Percentiles rank a stretch among this genome's conserved stretches.
Evolutionary conservation across 2,329 filamentous ascomycete genomes (phyloP).

Genomic region (Colletotrichum sp.): DNA sequence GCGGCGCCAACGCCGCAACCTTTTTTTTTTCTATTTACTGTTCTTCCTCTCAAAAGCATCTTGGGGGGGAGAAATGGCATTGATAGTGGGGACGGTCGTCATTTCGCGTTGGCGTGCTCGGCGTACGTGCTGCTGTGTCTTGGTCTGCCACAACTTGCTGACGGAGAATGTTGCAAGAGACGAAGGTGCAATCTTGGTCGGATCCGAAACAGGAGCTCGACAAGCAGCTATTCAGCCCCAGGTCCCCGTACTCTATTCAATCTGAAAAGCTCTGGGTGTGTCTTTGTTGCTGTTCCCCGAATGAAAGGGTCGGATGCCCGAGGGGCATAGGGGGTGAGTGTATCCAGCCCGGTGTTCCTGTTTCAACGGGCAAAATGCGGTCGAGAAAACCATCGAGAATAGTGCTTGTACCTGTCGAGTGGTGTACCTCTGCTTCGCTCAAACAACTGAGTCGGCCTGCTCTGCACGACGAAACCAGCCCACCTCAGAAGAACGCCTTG

Average conservation of each 20-base stretch:
- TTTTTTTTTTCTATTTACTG: not conserved
- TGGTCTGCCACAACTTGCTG: not conserved
- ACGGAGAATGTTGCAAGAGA: not conserved
- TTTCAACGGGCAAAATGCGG: slow-evolving; percentile 10
- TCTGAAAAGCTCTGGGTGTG: slow-evolving; percentile 14
- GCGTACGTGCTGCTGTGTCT: not conserved
- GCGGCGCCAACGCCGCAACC: not conserved
- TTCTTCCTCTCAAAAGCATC: not conserved
- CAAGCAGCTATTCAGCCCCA: not conserved
- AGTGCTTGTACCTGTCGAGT: not conserved
- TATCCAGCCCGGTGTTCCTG: slow-evolving; percentile 7
- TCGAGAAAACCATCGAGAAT: not conserved
- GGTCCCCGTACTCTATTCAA: not conserved
- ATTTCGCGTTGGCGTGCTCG: not conserved
- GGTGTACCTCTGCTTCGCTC: not conserved
- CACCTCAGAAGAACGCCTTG: not conserved
- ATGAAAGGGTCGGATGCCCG: not conserved
- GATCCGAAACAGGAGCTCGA: not conserved
- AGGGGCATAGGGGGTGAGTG: not conserved
- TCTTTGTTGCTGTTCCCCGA: not conserved
- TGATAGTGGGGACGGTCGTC: not conserved
- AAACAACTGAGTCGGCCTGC: not conserved
- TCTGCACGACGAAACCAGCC: slow-evolving; percentile 6
- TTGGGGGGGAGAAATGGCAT: not conserved
- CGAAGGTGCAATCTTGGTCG: not conserved